Evolutionary conservation across 2,329 filamentous ascomycete species (phyloP), one percentile per base, ranked within the genome.

Genomic region (Dryadomyces quercivorus): DNA sequence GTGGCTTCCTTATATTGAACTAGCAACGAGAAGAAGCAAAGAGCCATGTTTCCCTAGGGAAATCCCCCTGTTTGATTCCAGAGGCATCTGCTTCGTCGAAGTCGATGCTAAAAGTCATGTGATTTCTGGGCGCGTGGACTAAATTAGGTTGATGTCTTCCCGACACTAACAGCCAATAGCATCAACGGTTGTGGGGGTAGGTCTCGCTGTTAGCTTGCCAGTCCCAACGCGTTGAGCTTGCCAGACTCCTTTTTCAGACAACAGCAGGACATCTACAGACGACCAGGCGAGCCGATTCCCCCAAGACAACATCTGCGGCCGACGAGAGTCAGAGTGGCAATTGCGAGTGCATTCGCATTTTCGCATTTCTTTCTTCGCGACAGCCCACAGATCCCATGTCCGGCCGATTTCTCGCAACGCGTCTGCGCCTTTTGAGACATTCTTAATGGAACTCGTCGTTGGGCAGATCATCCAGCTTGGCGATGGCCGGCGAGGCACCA

Each of bases 401-500:
- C 18, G 31, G 13, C 20, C 13, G 5, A 2, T 15, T 21, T 34
- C 10, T 18, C 15, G 34, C 22, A 3, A 44, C 52, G 52, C 47
- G 52, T 46, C n/a, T 45, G 42, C 31, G 43, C 34, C 6, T 22
- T 5, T 47, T 31, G 49, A 40, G 5, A 45, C 38, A 42, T 42
- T 31, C 12, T 3, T 20, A 16, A 72, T 77, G 64, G 78, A 81
- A 59, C 72, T 81, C 63, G 74, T 72, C 64, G 68, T 75, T 58
- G 91, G 89, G 63, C 86, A 93, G 72, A 81, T 79, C 59, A 80
- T 97, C 69, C 82, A 84, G 70, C 82, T 95, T 61, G 81, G 77
- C 63, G 86, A 95, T 69, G 86, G 86, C 64, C 84, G 86, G 62
- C 79, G 79, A 62, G 93, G 81, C 61, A 79, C 80, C 57, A 80